Evolutionary conservation across 2,329 filamentous ascomycete species (phyloP), one percentile per base, ranked within the genome.

Genomic region (Nigrospora osmanthi): DNA sequence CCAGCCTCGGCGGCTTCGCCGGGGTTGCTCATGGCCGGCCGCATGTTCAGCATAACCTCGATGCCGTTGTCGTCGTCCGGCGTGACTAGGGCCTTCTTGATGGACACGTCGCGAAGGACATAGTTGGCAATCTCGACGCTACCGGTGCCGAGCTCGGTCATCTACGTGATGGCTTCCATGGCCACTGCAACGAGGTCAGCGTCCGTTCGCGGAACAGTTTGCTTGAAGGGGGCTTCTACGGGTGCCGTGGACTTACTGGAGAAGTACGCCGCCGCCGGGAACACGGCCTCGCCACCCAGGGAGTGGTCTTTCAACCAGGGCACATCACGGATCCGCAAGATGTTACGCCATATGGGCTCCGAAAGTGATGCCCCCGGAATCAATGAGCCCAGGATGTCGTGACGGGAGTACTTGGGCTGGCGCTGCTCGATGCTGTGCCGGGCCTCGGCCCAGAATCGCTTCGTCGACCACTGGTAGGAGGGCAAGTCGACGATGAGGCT

Each of bases 61-160:
- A 60, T 51, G 9, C 59, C 58, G 1, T 57, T 55, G 30, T 60
- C 58, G 12, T 54, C 50, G n/a, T 63, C 57, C 0, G 59, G 61
- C 3, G 55, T 52, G 1, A 56, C 53, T 1, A 64, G 53, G 2
- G 61, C 60, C 7, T 51, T 58, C 35, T 57, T 52, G 16, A 65
- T 61, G 30, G 49, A 48, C 4, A 65, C 46, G 35, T 65, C 54
- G 0, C 54, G 54, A 11, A 65, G 45, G 17, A 49, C 50, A 17
- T 54, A 54, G 6, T 49, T 52, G 10, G 51, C 49, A 14, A 52
- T 51, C 19, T 43, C 44, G n/a, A 49, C 45, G 2, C 45, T 42
- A 2, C 31, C 39, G 1, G 46, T 37, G 1, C 42, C 41, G 11
- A 44, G 39, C 11, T 56, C 51, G 17, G 38, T 48, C n/a, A 54